Evolutionary conservation across 192 early-diverging fungal genomes (phyloP).

Genomic region (Coemansia sp.): DNA sequence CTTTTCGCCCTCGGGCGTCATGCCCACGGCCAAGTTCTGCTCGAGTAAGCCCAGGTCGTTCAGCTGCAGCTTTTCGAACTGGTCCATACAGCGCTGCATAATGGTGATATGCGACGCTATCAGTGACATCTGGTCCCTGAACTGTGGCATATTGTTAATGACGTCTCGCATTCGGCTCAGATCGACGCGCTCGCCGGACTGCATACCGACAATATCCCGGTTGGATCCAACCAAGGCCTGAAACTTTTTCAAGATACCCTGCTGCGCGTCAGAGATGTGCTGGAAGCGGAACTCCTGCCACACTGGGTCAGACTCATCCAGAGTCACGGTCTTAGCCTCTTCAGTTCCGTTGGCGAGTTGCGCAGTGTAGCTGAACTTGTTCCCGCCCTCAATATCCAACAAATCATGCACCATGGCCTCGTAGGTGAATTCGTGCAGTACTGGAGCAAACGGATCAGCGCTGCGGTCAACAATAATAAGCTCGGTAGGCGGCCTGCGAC

Average conservation of each 20-base stretch:
- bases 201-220: conserved; percentile 38
- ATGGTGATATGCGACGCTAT: conserved; percentile 56
- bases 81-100: conserved; percentile 55
- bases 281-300: conserved; percentile 58
- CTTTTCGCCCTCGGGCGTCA: conserved; percentile 49
- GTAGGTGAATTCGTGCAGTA: conserved; percentile 98
- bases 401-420: conserved; percentile 98
- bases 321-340: conserved; percentile 34
- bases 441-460: conserved; percentile 84
- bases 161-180: conserved; percentile 49
- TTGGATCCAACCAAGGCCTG: conserved; percentile 49
- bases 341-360: conserved; percentile 44
- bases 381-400: conserved; percentile 57
- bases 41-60: conserved; percentile 52
- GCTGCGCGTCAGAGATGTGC: conserved; percentile 57
- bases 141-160: conserved; percentile 51
- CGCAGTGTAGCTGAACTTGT: conserved; percentile 43
- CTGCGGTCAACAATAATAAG: conserved; percentile 89
- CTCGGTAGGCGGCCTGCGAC: conserved; percentile 61
- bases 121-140: conserved; percentile 46
- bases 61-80: conserved; percentile 47
- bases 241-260: conserved; percentile 46
- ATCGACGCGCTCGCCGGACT: conserved; percentile 35
- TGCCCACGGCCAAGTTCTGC: conserved; percentile 57
- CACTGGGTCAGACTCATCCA: conserved; percentile 50